Percentiles rank a stretch among this genome's conserved stretches.
phyloP scores from a whole-genome alignment of 2,329 filamentous ascomycete genomes.

The Xylariaceae sp. region DNA sequence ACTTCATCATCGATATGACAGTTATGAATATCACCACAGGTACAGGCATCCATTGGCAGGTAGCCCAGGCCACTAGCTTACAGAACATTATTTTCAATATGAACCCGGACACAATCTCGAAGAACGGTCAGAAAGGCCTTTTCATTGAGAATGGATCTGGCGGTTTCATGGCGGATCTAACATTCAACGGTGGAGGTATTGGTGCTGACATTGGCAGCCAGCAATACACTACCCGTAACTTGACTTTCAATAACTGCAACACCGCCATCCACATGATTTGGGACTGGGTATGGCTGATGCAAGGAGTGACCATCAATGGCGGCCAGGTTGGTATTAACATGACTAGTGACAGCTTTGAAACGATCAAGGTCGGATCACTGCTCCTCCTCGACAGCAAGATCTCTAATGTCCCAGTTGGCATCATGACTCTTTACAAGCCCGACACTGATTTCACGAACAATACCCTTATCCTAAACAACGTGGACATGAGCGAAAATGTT shows the following conservation, averaged over 20 bases:
- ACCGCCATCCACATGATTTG: conserved; percentile 90
- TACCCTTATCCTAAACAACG: conserved; percentile 85
- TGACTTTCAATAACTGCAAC: conserved; percentile 81
- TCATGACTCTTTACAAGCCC: conserved; percentile 75
- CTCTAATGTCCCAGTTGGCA: conserved; percentile 74
- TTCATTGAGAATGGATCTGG: conserved; percentile 88
- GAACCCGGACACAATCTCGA: conserved; percentile 66
- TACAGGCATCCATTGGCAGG: conserved; percentile 83
- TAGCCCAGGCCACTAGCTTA: conserved; percentile 80
- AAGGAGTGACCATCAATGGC: conserved; percentile 75
- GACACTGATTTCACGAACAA: conserved; percentile 72
- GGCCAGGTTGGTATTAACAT: conserved; percentile 81
- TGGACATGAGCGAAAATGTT: conserved; percentile 76
- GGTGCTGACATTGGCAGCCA: conserved; percentile 85
- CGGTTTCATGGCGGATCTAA: conserved; percentile 82
- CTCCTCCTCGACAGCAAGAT: conserved; percentile 82
- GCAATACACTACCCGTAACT: conserved; percentile 84
- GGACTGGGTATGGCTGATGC: conserved; percentile 88
- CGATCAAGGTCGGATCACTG: conserved; percentile 83
- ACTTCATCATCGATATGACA: conserved; percentile 80
- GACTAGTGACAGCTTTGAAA: conserved; percentile 64
- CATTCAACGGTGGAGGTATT: conserved; percentile 80
- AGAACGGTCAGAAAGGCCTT: conserved; percentile 75
- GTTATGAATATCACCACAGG: conserved; percentile 64
- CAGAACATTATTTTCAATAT: conserved; percentile 86